Conservation (phyloP, 2,329 filamentous ascomycete genomes). For the Pseudogymnoascus sp. region DNA sequence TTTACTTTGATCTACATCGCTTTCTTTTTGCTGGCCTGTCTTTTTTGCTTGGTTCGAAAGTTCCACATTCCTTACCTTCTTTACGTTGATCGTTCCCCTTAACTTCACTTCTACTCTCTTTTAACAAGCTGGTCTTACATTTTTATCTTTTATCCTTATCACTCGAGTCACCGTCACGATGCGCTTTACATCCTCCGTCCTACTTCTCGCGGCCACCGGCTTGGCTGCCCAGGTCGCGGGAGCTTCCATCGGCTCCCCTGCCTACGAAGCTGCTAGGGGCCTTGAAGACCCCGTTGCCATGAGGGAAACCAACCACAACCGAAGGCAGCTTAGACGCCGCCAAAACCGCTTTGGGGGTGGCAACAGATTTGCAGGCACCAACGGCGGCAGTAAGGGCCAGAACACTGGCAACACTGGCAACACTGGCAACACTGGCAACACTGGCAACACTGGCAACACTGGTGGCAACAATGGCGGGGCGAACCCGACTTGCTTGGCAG, state of each 20-base stretch:
- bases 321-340: constrained; percentile 1
- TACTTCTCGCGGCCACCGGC: constrained; percentile 1
- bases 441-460: constrained; percentile 19
- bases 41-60: constrained; percentile 8
- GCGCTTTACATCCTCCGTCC: constrained; percentile 1
- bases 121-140: constrained; percentile 9
- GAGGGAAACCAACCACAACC: background rate
- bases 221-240: constrained; percentile 1
- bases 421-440: constrained; percentile 16
- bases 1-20: background rate
- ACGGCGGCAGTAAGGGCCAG: background rate
- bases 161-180: constrained; percentile 6
- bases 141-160: background rate
- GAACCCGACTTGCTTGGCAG: constrained; percentile 33
- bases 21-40: constrained; percentile 1
- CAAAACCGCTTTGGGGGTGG: constrained; percentile 2
- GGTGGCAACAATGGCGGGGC: constrained; percentile 22
- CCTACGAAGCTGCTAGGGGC: background rate
- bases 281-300: background rate
- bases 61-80: constrained; percentile 7
- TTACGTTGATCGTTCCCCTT: constrained; percentile 9
- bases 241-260: constrained; percentile 1
- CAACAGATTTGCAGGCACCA: background rate
- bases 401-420: constrained; percentile 13
- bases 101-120: background rate